These are phyloP conservation scores for Populus alba DNA, from an alignment of 345 rosid species.

Conservation along the genomic window DNA sequence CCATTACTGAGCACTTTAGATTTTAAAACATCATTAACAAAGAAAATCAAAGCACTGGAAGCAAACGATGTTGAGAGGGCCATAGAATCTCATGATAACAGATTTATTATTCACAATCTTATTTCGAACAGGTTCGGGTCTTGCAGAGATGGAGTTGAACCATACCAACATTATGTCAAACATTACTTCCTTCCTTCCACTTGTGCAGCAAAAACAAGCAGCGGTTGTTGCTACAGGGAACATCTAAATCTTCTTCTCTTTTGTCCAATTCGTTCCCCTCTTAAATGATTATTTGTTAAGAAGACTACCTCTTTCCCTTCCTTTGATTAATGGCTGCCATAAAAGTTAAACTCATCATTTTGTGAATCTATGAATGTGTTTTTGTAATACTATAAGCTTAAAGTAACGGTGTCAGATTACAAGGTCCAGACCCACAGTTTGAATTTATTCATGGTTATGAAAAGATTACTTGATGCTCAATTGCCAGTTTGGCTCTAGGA, in stretches of 20 bases:
- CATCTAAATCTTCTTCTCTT: background rate
- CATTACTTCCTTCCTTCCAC: constrained; percentile 71
- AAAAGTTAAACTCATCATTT: constrained; percentile 1
- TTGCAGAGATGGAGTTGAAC: constrained; percentile 49
- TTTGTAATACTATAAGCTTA: too few species aligned
- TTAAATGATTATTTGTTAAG: background rate
- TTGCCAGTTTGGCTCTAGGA: background rate
- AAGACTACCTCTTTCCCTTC: background rate
- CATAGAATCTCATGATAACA: constrained; percentile 41
- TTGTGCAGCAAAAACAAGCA: constrained; percentile 76
- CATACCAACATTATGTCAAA: constrained; percentile 73
- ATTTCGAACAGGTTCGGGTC: constrained; percentile 44
- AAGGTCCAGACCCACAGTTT: background rate
- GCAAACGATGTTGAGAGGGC: constrained; percentile 36
- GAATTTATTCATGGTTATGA: background rate
- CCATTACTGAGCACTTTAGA: too few species aligned
- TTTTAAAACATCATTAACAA: too few species aligned
- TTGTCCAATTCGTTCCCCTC: background rate
- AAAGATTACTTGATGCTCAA: background rate
- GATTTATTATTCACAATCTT: constrained; percentile 55
- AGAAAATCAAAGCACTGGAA: background rate
- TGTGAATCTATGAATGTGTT: background rate
- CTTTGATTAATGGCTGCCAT: background rate
- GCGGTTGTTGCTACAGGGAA: constrained; percentile 62
- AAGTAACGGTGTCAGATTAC: too few species aligned